Evolutionary conservation across 2,329 filamentous ascomycete species (phyloP), one percentile per base, ranked within the genome.

Genomic region (Colletotrichum sp.): DNA sequence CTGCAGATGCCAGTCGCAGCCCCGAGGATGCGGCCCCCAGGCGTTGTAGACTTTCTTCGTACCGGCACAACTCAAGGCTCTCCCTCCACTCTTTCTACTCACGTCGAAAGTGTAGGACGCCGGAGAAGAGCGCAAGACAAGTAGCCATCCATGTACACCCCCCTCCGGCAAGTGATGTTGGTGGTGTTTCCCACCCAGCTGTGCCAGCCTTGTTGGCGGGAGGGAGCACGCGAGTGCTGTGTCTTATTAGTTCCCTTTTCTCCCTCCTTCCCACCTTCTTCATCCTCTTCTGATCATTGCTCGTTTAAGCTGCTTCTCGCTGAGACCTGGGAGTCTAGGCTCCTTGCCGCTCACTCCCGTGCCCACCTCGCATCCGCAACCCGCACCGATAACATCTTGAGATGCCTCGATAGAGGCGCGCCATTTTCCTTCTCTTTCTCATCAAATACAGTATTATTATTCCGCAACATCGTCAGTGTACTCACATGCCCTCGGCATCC

Each of bases 191-290:
- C 67, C 68, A 28, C 26, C 32, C 63, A 48, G 38, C 63, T 26
- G 36, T 18, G 63, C 62, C n/a, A 58, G 43, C 69, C 28, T 34
- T 64, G 24, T 61, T 48, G 67, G 67, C 58, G 56, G 58, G 67
- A 66, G 69, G 65, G 36, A 69, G 61, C 63, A 36, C 58, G 58
- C 56, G 18, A 52, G 34, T 21, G 34, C 32, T 38, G 34, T 48
- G 38, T 73, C 58, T 72, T 73, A 69, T 69, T 68, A 73, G 64
- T 65, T 64, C 32, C 52, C 18, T 38, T 67, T 24, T 26, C 26
- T 58, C 24, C 63, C 64, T 48, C 28, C 48, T 64, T 69, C 70
- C 48, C 64, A 18, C 48, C 21, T 30, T 9, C 13, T 8, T 52
- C 34, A 9, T 68, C 9, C 14, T 52, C 28, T 32, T 36, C 34